Evolutionary conservation across 2,329 filamentous ascomycete species (phyloP).

Genomic region (Talaromyces albobiverticillius): DNA sequence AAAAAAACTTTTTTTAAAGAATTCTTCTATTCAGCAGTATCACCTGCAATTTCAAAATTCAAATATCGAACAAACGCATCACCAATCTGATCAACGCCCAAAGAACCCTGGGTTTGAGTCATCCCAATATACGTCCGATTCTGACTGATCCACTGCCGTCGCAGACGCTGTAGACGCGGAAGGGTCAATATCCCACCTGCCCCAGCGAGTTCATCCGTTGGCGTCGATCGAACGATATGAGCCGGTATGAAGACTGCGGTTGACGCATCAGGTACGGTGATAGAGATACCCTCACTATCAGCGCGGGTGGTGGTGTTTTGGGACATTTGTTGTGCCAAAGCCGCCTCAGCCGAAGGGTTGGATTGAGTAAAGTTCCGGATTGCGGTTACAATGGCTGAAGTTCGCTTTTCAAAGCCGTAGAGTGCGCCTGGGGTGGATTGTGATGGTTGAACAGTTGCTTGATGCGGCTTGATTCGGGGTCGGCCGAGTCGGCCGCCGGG

Average conservation of each 20-base stretch:
- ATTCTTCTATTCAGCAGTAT: conserved; percentile 18
- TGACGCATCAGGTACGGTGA: conserved; percentile 31
- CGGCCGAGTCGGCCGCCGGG: conserved; percentile 19
- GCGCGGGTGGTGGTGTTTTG: background rate
- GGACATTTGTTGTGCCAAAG: conserved; percentile 26
- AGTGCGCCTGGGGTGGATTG: conserved; percentile 40
- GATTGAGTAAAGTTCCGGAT: conserved; percentile 40
- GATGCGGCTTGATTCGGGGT: conserved; percentile 38
- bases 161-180: conserved; percentile 42
- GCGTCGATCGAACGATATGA: conserved; percentile 33
- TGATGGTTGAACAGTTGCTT: conserved; percentile 41
- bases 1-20: too few relatives aligned
- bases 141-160: conserved; percentile 47
- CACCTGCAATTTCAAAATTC: conserved; percentile 41
- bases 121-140: conserved; percentile 40
- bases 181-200: conserved; percentile 40
- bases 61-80: conserved; percentile 48
- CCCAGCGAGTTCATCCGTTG: conserved; percentile 42
- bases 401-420: conserved; percentile 43
- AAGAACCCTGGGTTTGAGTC: conserved; percentile 32
- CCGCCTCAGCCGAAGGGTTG: conserved; percentile 35
- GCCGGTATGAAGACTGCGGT: conserved; percentile 35
- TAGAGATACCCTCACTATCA: conserved; percentile 29
- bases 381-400: conserved; percentile 39
- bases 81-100: conserved; percentile 34